Base-by-base conservation (phyloP, 2,329 filamentous ascomycete species). In the Aspergillus puulaauensis region DNA sequence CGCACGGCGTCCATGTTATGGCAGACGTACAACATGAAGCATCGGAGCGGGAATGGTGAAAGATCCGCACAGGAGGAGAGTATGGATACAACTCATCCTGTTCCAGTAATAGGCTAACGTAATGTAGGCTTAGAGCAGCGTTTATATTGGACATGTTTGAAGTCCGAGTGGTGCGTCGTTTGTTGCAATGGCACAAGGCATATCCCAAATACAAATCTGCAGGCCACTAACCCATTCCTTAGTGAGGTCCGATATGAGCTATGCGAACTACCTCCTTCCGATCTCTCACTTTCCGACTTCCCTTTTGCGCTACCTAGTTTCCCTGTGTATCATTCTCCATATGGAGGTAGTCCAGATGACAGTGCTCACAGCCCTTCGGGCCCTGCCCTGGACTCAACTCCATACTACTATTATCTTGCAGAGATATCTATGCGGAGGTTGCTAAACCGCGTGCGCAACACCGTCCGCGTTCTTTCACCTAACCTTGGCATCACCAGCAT, bases 381-480 rank as follows among this genome's bases (percentile, higher is more conserved):
- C 17, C 60, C 57, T 7, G 57, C 64, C 51, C 51, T 60, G n/a
- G 61, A 66, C 55, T 57, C 65, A 21, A 54, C 56, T 39, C 65
- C 65, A 46, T 66, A 62, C 21, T 66, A 66, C 56, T 68, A 68
- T 48, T 68, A 66, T 35, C 58, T 68, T 3, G 61, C 65, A n/a
- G 63, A 68, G 52, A 66, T 68, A 17, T 66, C 65, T n/a, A 50
- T 66, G 50, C 60, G 65, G 49, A 52, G 70, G 52, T 56, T 73
- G 60, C 60, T 78, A 23, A 73, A 76, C 55, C 69, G 71, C n/a
- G 63, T 54, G 35, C 64, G 64, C 11, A 65, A 66, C 46, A 62
- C 64, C 2, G 64, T 66, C 8, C 59, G 61, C 31, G 57, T 63
- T 19, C 60, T 66, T 40, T 64, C 63, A 17, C 64, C 63, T 1